phyloP scores from a whole-genome alignment of 139 green algal species.

The Chlorella sp. region DNA sequence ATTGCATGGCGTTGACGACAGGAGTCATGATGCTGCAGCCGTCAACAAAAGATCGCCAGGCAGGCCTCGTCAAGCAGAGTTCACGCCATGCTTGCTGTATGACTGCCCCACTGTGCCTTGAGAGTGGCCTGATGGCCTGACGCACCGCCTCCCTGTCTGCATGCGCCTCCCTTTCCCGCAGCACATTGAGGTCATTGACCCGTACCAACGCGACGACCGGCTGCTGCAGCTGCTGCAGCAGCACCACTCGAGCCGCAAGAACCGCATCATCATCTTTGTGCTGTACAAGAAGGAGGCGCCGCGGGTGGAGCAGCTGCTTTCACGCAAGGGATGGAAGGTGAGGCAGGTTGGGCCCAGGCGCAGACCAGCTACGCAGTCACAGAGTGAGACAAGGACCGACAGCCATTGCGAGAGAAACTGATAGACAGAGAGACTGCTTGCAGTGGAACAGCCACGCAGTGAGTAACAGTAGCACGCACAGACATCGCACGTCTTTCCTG shows the following conservation, averaged over 20 bases:
- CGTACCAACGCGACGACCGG: conserved; percentile 44
- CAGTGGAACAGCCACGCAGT: too few species aligned
- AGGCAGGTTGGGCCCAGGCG: too few species aligned
- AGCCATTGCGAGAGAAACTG: too few species aligned
- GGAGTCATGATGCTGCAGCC: too few species aligned
- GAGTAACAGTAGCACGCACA: too few species aligned
- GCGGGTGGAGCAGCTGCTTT: conserved; percentile 71
- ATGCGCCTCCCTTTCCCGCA: conserved; percentile 7
- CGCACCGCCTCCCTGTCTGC: background rate
- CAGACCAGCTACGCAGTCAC: too few species aligned
- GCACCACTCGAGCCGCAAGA: conserved; percentile 77
- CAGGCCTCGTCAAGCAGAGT: too few species aligned
- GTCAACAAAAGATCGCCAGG: too few species aligned
- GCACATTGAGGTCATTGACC: conserved; percentile 89
- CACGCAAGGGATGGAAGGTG: conserved; percentile 38
- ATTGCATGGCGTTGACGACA: too few species aligned
- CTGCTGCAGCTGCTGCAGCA: conserved; percentile 72
- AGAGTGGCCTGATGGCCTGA: background rate
- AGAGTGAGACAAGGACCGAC: too few species aligned
- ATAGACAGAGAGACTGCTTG: too few species aligned
- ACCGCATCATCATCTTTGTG: conserved; percentile 90
- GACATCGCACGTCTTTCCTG: too few species aligned
- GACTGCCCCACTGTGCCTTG: background rate
- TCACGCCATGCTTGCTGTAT: background rate
- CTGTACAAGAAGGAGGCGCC: conserved; percentile 97